Percentiles rank a stretch among this genome's conserved stretches.
phyloP scores from a whole-genome alignment of 345 rosid species.

The Hibiscus tridactylites region DNA sequence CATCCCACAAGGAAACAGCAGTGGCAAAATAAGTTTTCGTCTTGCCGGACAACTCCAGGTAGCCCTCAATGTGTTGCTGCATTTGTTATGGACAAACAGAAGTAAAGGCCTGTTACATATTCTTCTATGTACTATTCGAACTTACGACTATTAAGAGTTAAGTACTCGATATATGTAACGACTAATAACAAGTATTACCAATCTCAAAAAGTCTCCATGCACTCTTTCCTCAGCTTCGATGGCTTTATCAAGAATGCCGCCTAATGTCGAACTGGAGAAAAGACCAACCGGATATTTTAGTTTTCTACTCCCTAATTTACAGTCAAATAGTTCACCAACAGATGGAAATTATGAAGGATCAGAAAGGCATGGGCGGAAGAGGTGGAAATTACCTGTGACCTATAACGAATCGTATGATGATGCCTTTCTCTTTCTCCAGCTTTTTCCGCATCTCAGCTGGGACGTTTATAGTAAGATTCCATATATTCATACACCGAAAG shows the following conservation, averaged over 20 bases:
- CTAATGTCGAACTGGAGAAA: slow-evolving; percentile 32
- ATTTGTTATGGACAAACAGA: slow-evolving; percentile 7
- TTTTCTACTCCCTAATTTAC: not conserved
- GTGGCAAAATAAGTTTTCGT: slow-evolving; percentile 72
- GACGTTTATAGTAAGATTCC: not conserved
- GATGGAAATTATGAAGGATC: not conserved
- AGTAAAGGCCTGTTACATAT: no score
- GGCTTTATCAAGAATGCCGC: slow-evolving; percentile 67
- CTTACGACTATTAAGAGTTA: no score
- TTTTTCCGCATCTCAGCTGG: slow-evolving; percentile 53
- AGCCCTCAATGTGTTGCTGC: slow-evolving; percentile 77
- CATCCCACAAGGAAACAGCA: slow-evolving; percentile 77
- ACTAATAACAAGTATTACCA: slow-evolving; percentile 37
- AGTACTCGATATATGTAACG: not conserved
- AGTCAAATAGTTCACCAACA: not conserved
- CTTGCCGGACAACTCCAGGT: slow-evolving; percentile 77
- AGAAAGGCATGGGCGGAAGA: not conserved
- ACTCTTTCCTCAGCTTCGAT: slow-evolving; percentile 64
- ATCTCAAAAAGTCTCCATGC: slow-evolving; percentile 78
- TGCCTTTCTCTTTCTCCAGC: slow-evolving; percentile 74
- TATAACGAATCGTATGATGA: slow-evolving; percentile 75
- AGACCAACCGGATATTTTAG: not conserved
- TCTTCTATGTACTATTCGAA: no score
- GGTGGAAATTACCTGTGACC: slow-evolving; percentile 64
- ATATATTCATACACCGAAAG: not conserved